phyloP scores from a whole-genome alignment of 768 basidiomycete genomes.

The Cystobasidium onofrii region DNA sequence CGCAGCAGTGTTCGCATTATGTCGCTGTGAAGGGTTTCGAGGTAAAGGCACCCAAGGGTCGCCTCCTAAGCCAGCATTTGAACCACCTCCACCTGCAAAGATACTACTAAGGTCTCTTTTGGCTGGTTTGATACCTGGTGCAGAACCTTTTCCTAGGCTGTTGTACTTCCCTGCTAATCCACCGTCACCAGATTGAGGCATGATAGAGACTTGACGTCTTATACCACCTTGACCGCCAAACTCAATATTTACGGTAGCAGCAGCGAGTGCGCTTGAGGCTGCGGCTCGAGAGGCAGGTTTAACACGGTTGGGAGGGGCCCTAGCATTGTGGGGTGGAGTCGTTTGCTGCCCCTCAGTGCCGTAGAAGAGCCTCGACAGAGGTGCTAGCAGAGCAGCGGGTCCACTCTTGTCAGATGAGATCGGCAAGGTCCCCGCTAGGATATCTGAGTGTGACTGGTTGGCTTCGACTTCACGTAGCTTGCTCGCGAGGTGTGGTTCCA shows the following conservation, averaged over 20 bases:
- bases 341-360: constrained; percentile 17
- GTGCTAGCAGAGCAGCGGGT: constrained; percentile 40
- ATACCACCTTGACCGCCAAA: constrained; percentile 57
- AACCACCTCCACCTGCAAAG: constrained; percentile 67
- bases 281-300: constrained; percentile 60
- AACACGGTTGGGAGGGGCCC: background rate
- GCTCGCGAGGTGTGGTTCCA: constrained; percentile 70
- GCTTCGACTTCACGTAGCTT: constrained; percentile 65
- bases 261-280: constrained; percentile 74
- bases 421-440: background rate
- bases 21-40: background rate
- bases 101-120: constrained; percentile 61
- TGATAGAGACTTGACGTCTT: constrained; percentile 29
- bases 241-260: constrained; percentile 92
- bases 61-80: constrained; percentile 38
- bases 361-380: constrained; percentile 42
- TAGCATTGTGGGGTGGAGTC: background rate
- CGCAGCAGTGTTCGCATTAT: background rate
- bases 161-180: constrained; percentile 4
- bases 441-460: constrained; percentile 51
- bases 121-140: constrained; percentile 33
- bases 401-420: constrained; percentile 39
- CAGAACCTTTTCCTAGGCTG: background rate
- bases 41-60: constrained; percentile 72
- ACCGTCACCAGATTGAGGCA: background rate